phyloP scores from a whole-genome alignment of 768 basidiomycete species.

The Serendipita vermifera region DNA sequence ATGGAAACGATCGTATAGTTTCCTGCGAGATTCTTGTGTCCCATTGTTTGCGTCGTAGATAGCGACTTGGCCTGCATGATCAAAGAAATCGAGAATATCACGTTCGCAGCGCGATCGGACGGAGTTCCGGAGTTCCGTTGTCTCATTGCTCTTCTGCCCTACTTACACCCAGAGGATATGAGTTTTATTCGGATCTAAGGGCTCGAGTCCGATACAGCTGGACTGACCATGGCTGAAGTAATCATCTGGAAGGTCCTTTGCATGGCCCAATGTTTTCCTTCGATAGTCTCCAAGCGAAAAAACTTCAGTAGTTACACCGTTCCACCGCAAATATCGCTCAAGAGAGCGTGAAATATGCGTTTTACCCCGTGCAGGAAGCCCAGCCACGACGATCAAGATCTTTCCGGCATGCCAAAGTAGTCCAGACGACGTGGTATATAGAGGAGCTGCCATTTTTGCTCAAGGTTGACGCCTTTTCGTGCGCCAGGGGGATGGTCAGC shows the following conservation, averaged over 20 bases:
- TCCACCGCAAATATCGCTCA: constrained; percentile 96
- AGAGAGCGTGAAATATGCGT: constrained; percentile 93
- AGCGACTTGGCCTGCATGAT: constrained; percentile 80
- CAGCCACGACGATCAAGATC: constrained; percentile 85
- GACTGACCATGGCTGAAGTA: constrained; percentile 73
- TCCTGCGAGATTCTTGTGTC: constrained; percentile 47
- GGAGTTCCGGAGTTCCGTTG: constrained; percentile 57
- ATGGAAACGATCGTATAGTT: constrained; percentile 74
- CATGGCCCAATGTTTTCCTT: constrained; percentile 75
- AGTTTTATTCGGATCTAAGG: background rate
- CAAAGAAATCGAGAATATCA: constrained; percentile 80
- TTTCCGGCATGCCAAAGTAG: constrained; percentile 87
- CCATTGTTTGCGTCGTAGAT: constrained; percentile 99
- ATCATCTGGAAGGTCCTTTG: constrained; percentile 77
- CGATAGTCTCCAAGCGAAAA: constrained; percentile 93
- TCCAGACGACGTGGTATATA: constrained; percentile 60
- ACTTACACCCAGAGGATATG: constrained; percentile 12
- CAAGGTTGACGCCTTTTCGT: too few species aligned
- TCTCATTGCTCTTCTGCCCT: constrained; percentile 74
- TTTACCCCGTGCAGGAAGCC: constrained; percentile 87
- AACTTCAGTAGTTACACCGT: constrained; percentile 91
- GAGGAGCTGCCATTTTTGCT: constrained; percentile 72
- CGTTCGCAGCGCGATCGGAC: constrained; percentile 79
- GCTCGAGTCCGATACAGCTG: background rate
- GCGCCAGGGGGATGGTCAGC: too few species aligned